phyloP scores from a whole-genome alignment of 768 basidiomycete genomes.

The Leccinum arenicola region DNA sequence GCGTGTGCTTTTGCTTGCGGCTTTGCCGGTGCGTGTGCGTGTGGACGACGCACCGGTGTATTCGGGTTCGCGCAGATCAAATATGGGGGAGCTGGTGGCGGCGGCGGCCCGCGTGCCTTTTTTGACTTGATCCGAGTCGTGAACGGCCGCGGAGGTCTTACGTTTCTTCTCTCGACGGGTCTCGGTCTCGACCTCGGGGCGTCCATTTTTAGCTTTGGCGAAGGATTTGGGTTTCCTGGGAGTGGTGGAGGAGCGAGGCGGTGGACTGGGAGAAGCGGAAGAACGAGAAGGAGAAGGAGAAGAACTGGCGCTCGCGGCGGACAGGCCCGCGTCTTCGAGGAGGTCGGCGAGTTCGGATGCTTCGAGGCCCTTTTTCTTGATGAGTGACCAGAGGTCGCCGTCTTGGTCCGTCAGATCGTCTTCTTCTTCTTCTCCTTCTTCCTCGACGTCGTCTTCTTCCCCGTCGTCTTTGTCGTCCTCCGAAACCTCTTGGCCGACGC shows the following conservation, averaged over 20 bases:
- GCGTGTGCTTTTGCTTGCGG: conserved; percentile 8
- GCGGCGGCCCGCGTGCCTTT: conserved; percentile 36
- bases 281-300: neutral
- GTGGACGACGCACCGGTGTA: conserved; percentile 31
- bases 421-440: conserved; percentile 13
- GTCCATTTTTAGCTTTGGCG: conserved; percentile 8
- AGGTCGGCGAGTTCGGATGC: conserved; percentile 54
- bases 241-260: neutral
- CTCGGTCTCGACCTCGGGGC: neutral
- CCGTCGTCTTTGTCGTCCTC: conserved; percentile 40
- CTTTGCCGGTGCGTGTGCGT: conserved; percentile 12
- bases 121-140: conserved; percentile 17
- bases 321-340: conserved; percentile 46
- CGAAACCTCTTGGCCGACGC: conserved; percentile 56
- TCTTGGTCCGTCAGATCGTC: conserved; percentile 39
- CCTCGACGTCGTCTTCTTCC: conserved; percentile 1
- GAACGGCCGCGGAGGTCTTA: conserved; percentile 36
- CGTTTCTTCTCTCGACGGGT: conserved; percentile 60
- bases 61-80: conserved; percentile 80
- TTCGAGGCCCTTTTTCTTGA: conserved; percentile 38
- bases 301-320: neutral
- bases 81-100: conserved; percentile 22
- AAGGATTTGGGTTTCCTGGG: conserved; percentile 1
- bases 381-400: conserved; percentile 43
- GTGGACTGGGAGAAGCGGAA: conserved; percentile 6